Percentiles rank a stretch among this genome's conserved stretches.
Evolutionary conservation across 768 basidiomycete genomes (phyloP).

Genomic region (Suillus subaureus): DNA sequence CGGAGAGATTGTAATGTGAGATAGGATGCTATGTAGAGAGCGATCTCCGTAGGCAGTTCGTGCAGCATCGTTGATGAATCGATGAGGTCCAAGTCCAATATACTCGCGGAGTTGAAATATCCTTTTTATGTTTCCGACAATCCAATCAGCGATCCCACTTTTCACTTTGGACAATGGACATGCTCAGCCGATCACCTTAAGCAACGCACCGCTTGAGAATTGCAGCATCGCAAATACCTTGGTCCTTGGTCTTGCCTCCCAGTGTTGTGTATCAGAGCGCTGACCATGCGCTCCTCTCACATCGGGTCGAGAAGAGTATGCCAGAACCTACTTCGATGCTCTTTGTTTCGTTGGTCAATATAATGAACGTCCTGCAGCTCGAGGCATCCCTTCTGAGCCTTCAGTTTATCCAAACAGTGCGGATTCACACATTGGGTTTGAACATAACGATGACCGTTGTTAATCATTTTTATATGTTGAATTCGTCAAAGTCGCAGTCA

Average conservation of each 20-base stretch:
- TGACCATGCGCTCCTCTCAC: not conserved
- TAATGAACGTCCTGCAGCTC: too few species aligned
- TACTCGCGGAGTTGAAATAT: conserved; percentile 5
- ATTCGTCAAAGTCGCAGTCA: not conserved
- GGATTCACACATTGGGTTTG: not conserved
- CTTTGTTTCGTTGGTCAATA: not conserved
- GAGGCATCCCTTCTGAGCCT: too few species aligned
- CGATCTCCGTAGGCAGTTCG: conserved; percentile 58
- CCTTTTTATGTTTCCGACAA: not conserved
- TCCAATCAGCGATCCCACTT: too few species aligned
- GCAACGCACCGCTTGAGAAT: too few species aligned
- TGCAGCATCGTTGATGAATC: conserved; percentile 38
- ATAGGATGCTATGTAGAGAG: conserved; percentile 50
- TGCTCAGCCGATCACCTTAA: too few species aligned
- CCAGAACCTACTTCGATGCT: not conserved
- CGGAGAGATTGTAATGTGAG: conserved; percentile 50
- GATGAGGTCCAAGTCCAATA: not conserved
- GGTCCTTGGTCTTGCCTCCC: too few species aligned
- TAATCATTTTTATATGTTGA: not conserved
- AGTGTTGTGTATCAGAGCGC: too few species aligned
- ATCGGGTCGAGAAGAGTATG: too few species aligned
- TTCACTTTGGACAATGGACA: too few species aligned
- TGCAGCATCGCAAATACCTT: too few species aligned
- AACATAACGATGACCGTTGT: not conserved
- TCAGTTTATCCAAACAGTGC: too few species aligned